Evolutionary conservation across 2,329 filamentous ascomycete species (phyloP).

Genomic region (Colletotrichum somersetense): DNA sequence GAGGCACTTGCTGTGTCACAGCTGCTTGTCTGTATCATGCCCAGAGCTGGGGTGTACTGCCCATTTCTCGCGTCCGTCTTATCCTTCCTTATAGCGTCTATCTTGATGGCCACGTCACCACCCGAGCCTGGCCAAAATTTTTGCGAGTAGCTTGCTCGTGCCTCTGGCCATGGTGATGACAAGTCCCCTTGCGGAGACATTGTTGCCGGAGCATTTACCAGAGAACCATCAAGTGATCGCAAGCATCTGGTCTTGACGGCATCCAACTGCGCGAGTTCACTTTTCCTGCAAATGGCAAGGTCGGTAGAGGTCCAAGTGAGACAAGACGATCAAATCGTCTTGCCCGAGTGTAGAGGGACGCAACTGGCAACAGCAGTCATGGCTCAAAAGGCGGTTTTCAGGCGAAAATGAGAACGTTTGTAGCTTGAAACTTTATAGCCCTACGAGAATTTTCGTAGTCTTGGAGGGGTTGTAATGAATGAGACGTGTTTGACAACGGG

Average conservation of each 20-base stretch:
- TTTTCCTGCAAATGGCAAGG: slow-evolving; percentile 74
- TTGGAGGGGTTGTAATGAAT: too few relatives aligned
- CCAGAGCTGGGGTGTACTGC: slow-evolving; percentile 40
- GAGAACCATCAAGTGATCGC: slow-evolving; percentile 60
- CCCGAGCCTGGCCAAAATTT: slow-evolving; percentile 69
- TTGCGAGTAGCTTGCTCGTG: slow-evolving; percentile 69
- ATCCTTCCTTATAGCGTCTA: slow-evolving; percentile 57
- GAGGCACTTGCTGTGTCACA: slow-evolving; percentile 54
- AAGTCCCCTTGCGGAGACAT: slow-evolving; percentile 71
- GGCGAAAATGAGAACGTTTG: too few relatives aligned
- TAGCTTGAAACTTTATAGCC: background rate
- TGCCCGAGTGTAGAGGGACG: slow-evolving; percentile 52
- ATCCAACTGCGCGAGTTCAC: slow-evolving; percentile 75
- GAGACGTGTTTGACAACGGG: background rate
- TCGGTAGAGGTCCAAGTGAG: slow-evolving; percentile 65
- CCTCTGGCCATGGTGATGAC: slow-evolving; percentile 75
- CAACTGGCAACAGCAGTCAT: background rate
- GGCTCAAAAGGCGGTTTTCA: background rate
- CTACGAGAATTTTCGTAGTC: background rate
- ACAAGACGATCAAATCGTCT: slow-evolving; percentile 44
- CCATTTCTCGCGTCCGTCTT: slow-evolving; percentile 53
- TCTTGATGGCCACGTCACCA: slow-evolving; percentile 61
- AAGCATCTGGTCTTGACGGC: slow-evolving; percentile 69
- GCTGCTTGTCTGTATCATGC: slow-evolving; percentile 60
- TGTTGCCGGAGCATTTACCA: slow-evolving; percentile 66